phyloP scores from a whole-genome alignment of 2,329 filamentous ascomycete species.

The Diaporthe batatas region DNA sequence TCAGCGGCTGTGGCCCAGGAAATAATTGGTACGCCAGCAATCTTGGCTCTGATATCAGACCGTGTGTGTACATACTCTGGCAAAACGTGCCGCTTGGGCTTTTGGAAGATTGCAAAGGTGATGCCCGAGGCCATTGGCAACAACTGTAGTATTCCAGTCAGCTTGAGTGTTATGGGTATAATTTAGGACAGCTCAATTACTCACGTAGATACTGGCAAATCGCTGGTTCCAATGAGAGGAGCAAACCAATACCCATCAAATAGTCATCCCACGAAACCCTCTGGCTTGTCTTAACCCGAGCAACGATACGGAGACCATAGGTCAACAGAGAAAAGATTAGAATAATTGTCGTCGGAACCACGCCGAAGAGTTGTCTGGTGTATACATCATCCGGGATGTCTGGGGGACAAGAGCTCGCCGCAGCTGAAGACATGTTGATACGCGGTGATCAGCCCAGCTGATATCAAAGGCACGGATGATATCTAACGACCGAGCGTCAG shows the following conservation, averaged over 20 bases:
- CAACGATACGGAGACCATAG: conserved; percentile 31
- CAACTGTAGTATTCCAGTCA: conserved; percentile 18
- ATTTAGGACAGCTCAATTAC: background rate
- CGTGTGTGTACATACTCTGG: background rate
- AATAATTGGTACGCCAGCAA: background rate
- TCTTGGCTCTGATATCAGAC: too few relatives aligned
- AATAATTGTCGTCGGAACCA: conserved; percentile 38
- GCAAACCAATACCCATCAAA: conserved; percentile 35
- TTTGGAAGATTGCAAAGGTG: conserved; percentile 38
- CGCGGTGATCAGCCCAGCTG: conserved; percentile 21
- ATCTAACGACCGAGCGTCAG: conserved; percentile 14
- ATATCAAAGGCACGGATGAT: background rate
- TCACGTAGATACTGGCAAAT: conserved; percentile 40
- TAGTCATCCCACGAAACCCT: conserved; percentile 38
- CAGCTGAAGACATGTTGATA: conserved; percentile 11
- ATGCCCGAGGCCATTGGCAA: conserved; percentile 38
- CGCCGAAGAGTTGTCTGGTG: conserved; percentile 27
- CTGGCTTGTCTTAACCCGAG: conserved; percentile 35
- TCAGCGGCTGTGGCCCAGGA: background rate
- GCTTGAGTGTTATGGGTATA: background rate
- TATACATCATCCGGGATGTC: conserved; percentile 31
- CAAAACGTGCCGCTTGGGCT: conserved; percentile 15
- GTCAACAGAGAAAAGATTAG: conserved; percentile 35
- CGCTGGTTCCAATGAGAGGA: conserved; percentile 37
- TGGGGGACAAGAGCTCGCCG: background rate